Conservation (phyloP, 345 rosid species). For the Laguncularia racemosa region DNA sequence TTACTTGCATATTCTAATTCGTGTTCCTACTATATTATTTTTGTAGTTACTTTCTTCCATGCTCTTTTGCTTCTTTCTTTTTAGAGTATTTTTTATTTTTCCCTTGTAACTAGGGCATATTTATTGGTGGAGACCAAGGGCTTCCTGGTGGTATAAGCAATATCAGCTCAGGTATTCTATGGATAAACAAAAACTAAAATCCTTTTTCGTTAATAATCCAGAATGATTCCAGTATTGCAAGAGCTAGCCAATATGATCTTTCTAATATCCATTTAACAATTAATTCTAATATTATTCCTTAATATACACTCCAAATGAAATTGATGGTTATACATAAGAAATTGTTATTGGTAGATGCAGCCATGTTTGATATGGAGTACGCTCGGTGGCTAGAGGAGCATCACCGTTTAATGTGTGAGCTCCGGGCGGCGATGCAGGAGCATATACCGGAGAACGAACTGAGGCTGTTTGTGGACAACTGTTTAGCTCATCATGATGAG, state of each 20-base stretch:
- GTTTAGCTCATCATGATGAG: slow-evolving; percentile 76
- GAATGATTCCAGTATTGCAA: neutral
- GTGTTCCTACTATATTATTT: no score
- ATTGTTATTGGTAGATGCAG: slow-evolving; percentile 38
- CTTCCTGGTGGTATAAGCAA: slow-evolving; percentile 43
- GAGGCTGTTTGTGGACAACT: slow-evolving; percentile 67
- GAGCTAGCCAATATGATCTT: no score
- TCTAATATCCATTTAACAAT: no score
- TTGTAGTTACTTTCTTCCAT: no score
- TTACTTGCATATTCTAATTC: no score
- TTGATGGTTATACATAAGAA: neutral
- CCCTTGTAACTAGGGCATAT: slow-evolving; percentile 56
- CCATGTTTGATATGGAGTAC: slow-evolving; percentile 83
- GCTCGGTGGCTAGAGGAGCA: slow-evolving; percentile 88
- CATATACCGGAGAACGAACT: slow-evolving; percentile 84
- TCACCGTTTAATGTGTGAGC: slow-evolving; percentile 71
- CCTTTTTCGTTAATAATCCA: neutral
- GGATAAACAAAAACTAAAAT: no score
- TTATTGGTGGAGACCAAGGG: slow-evolving; percentile 68
- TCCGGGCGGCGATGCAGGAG: slow-evolving; percentile 87
- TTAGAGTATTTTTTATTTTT: no score
- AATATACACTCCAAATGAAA: no score
- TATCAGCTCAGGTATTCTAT: slow-evolving; percentile 52
- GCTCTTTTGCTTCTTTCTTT: no score
- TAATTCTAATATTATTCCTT: no score